Evolutionary conservation across 179 eudicot species (phyloP), one percentile per base, ranked within the genome.

Genomic region (Silene vulgaris): DNA sequence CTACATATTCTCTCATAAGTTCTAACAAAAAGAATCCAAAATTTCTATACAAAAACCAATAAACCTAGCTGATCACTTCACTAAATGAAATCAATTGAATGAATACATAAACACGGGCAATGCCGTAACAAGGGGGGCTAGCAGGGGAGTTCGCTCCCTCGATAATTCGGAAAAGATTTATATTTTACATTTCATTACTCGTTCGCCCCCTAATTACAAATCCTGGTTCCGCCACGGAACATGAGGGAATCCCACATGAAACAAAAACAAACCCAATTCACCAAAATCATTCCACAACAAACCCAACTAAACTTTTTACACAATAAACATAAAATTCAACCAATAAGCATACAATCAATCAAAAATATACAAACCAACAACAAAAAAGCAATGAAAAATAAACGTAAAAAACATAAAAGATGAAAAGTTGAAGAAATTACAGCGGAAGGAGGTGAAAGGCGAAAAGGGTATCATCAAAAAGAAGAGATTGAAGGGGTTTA

Each of bases 381-480:
- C 0, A 17, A 17, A 32, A 1, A 9, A 61, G 6, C 1, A 54
- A 40, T 21, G 48, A 32, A 7, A 21, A 21, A 40, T 13, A 23
- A 3, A 40, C 23, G 1, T 9, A 6, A 45, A 65, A 1, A 12
- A 59, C 1, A 66, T 16, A 61, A 30, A 40, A 23, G 54, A 29
- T 32, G 57, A 8, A 52, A 75, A n/a, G 37, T 7, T 2, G n/a
- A 68, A n/a, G 60, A 69, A 77, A 75, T 84, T 86, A 94, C 98
- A 68, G 70, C 35, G 97, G 94, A 79, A 94, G 96, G 63, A 85
- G 83, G 76, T 83, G 89, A 80, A 92, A 90, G 73, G 98, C 97
- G 76, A 78, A 16, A 72, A 94, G 79, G 73, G 89, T 81, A 70
- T 94, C 90, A 35, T 89, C 86, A 71, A 90, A 83, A 71, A 94